Conservation (phyloP, 208 protist species). For the Novymonas esmeraldas region DNA sequence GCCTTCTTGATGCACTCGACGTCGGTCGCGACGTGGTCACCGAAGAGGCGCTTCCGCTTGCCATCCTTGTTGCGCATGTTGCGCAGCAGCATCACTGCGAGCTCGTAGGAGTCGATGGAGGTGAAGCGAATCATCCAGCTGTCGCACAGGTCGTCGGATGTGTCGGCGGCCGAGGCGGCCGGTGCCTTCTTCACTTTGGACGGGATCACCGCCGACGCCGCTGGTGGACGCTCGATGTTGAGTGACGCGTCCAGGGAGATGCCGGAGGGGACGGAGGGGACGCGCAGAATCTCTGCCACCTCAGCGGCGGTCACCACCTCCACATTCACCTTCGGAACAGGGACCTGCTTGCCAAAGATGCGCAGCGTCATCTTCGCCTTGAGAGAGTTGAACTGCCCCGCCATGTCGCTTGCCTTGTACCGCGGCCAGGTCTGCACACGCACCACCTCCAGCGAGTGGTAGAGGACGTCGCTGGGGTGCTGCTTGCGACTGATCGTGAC, state of each 20-base stretch:
- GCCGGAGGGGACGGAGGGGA: neutral
- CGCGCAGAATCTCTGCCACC: slow-evolving; percentile 2
- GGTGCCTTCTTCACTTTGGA: neutral
- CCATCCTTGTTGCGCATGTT: slow-evolving; percentile 19
- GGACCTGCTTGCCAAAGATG: slow-evolving; percentile 16
- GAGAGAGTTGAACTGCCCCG: slow-evolving; percentile 12
- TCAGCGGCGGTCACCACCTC: slow-evolving; percentile 4
- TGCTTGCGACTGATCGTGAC: slow-evolving; percentile 32
- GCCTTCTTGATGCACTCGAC: slow-evolving; percentile 12
- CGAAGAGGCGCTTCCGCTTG: slow-evolving; percentile 8
- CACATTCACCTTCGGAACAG: slow-evolving; percentile 11
- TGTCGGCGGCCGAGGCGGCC: neutral
- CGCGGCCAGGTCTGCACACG: slow-evolving; percentile 27
- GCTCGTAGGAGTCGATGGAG: slow-evolving; percentile 25
- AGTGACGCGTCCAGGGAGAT: slow-evolving; percentile 1
- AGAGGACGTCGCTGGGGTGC: slow-evolving; percentile 21
- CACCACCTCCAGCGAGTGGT: slow-evolving; percentile 21
- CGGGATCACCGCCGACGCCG: neutral
- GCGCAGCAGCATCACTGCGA: slow-evolving; percentile 17
- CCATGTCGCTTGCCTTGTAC: slow-evolving; percentile 15
- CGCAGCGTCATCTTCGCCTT: slow-evolving; percentile 26
- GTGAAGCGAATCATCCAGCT: slow-evolving; percentile 28
- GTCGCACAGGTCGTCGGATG: slow-evolving; percentile 8
- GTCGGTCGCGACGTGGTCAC: slow-evolving; percentile 11
- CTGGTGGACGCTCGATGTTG: slow-evolving; percentile 5